Conservation (phyloP, 805 yeast genomes). For the Candida ipomoeae region DNA sequence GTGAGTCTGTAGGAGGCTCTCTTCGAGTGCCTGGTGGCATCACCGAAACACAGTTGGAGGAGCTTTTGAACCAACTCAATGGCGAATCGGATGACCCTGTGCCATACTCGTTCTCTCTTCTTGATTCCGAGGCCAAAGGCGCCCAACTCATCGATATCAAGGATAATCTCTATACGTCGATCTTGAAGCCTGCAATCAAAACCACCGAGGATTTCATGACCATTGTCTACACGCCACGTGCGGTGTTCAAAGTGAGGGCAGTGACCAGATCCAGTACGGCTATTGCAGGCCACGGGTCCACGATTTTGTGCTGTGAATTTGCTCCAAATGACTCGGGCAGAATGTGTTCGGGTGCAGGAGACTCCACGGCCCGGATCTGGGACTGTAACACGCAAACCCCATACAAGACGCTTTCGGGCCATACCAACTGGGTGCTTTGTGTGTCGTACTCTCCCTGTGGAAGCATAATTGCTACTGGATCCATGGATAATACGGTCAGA, state of each 20-base stretch:
- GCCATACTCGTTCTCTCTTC: conserved; percentile 81
- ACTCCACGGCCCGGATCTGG: conserved; percentile 93
- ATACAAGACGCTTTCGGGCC: conserved; percentile 73
- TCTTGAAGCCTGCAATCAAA: conserved; percentile 79
- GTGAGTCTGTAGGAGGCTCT: conserved; percentile 78
- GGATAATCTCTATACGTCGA: conserved; percentile 72
- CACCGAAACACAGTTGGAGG: conserved; percentile 81
- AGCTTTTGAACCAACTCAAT: conserved; percentile 74
- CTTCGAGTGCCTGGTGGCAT: conserved; percentile 89
- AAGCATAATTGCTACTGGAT: conserved; percentile 86
- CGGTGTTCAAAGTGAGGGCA: conserved; percentile 88
- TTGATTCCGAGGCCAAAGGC: conserved; percentile 33
- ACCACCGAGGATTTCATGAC: conserved; percentile 93
- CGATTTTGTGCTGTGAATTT: conserved; percentile 86
- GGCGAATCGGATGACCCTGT: conserved; percentile 75
- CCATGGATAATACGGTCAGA: conserved; percentile 87
- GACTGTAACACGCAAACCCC: conserved; percentile 95
- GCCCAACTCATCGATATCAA: conserved; percentile 62
- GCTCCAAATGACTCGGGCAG: conserved; percentile 84
- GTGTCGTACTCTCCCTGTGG: conserved; percentile 93
- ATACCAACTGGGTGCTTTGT: conserved; percentile 89
- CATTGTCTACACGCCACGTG: conserved; percentile 87
- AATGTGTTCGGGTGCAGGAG: conserved; percentile 96
- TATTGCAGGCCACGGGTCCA: conserved; percentile 92
- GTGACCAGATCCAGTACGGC: conserved; percentile 89